A percentile compares a stretch with the other conserved stretches of the same genome.
Evolutionary conservation across 148 eudicot species (phyloP).

Genomic region (Vaccinium darrowii): DNA sequence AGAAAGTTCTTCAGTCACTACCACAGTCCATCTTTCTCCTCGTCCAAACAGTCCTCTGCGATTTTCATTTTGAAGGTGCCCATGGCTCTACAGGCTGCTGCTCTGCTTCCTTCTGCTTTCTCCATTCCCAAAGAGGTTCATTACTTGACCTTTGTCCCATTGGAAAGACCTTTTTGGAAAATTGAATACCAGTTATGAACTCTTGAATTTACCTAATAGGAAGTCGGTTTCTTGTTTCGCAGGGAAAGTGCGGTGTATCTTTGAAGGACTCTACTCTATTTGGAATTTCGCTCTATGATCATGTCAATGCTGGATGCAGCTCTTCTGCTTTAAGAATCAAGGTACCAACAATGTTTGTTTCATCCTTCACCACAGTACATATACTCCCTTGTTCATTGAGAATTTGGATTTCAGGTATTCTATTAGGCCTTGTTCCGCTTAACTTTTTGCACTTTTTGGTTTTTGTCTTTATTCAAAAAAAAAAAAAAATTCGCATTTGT

Average conservation of each 20-base stretch:
- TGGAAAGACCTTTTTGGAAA: neutral
- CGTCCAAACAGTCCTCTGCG: neutral
- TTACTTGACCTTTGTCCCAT: too few relatives aligned
- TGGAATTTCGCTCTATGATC: conserved; percentile 50
- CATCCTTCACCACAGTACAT: neutral
- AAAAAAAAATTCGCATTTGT: too few relatives aligned
- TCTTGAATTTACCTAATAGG: neutral
- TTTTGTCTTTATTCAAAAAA: too few relatives aligned
- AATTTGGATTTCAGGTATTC: neutral
- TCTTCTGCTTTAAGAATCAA: conserved; percentile 43
- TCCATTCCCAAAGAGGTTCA: conserved; percentile 66
- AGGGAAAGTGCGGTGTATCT: conserved; percentile 42
- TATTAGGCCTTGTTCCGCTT: too few relatives aligned
- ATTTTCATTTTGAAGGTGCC: conserved; percentile 11
- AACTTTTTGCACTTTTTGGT: too few relatives aligned
- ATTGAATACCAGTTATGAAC: neutral
- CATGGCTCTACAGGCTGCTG: conserved; percentile 78
- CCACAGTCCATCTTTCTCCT: neutral
- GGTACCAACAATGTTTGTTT: conserved; percentile 31
- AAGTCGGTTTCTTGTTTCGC: conserved; percentile 12
- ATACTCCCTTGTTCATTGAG: neutral
- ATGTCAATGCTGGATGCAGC: conserved; percentile 44
- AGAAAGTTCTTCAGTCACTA: neutral
- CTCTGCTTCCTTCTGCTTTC: conserved; percentile 57
- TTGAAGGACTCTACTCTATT: conserved; percentile 54